A percentile compares a stretch with the other conserved stretches of the same genome.
phyloP scores from a whole-genome alignment of 2,329 filamentous ascomycete species.

The Aureobasidium sp. region DNA sequence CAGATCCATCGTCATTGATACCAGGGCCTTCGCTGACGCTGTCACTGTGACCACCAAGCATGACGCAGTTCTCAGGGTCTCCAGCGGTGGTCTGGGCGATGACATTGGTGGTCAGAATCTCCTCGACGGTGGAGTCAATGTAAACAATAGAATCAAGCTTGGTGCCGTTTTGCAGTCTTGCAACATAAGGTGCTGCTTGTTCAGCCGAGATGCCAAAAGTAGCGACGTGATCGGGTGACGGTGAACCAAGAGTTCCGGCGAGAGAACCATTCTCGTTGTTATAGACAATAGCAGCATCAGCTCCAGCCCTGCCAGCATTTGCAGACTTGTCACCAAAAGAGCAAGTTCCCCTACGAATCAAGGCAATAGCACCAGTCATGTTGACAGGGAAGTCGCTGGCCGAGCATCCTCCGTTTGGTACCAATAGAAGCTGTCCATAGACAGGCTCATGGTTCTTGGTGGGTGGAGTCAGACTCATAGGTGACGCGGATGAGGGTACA shows the following conservation, averaged over 20 bases:
- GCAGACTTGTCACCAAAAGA: slow-evolving; percentile 65
- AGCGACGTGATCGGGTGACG: slow-evolving; percentile 47
- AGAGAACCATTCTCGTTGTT: slow-evolving; percentile 57
- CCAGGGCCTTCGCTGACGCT: slow-evolving; percentile 57
- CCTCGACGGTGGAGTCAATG: slow-evolving; percentile 41
- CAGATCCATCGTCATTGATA: slow-evolving; percentile 73
- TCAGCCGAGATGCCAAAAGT: slow-evolving; percentile 59
- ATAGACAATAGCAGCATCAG: slow-evolving; percentile 65
- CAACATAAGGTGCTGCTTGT: slow-evolving; percentile 51
- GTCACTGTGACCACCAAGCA: slow-evolving; percentile 56
- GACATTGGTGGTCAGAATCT: slow-evolving; percentile 48
- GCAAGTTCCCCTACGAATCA: slow-evolving; percentile 65
- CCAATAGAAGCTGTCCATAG: slow-evolving; percentile 47
- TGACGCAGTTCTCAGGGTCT: slow-evolving; percentile 52
- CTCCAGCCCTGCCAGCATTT: slow-evolving; percentile 61
- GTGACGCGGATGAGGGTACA: slow-evolving; percentile 57
- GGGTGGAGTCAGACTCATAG: slow-evolving; percentile 31
- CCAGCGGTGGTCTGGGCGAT: slow-evolving; percentile 54
- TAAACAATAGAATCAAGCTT: slow-evolving; percentile 29
- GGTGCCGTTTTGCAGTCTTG: slow-evolving; percentile 44
- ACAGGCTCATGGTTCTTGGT: slow-evolving; percentile 22
- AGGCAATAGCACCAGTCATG: slow-evolving; percentile 58
- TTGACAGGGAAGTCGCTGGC: slow-evolving; percentile 55
- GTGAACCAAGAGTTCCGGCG: slow-evolving; percentile 59
- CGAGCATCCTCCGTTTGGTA: slow-evolving; percentile 56